Evolutionary conservation across 2,329 filamentous ascomycete species (phyloP).

Genomic region (Ophiocordyceps australis): DNA sequence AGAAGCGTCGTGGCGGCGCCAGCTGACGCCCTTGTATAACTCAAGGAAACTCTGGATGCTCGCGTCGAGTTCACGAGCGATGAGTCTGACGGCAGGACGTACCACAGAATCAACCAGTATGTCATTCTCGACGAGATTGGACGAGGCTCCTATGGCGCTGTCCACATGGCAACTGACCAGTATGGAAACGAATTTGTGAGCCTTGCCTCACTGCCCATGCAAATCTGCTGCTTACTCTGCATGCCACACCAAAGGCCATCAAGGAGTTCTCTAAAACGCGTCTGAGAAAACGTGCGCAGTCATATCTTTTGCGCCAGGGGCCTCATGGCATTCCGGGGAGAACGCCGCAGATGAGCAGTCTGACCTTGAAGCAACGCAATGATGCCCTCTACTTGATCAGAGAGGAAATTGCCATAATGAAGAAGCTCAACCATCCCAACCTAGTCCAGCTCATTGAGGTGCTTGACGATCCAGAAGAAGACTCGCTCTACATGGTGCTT

Average conservation of each 20-base stretch:
- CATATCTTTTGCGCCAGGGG: constrained; percentile 52
- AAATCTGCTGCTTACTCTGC: constrained; percentile 4
- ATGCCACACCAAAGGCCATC: constrained; percentile 44
- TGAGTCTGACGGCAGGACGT: constrained; percentile 60
- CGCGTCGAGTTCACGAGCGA: constrained; percentile 74
- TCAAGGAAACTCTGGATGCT: constrained; percentile 78
- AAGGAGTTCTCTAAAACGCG: constrained; percentile 96
- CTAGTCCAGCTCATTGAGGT: constrained; percentile 90
- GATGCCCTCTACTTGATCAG: constrained; percentile 73
- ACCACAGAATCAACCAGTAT: constrained; percentile 91
- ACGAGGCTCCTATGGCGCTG: constrained; percentile 86
- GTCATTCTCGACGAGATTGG: constrained; percentile 89
- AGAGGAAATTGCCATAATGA: constrained; percentile 97
- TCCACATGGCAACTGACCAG: constrained; percentile 80
- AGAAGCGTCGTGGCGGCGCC: background rate
- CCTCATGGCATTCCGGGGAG: constrained; percentile 16
- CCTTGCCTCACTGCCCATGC: constrained; percentile 1
- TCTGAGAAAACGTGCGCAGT: constrained; percentile 76
- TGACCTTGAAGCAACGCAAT: constrained; percentile 36
- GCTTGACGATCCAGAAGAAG: constrained; percentile 84
- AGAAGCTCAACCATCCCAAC: constrained; percentile 89
- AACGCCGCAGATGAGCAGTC: constrained; percentile 9
- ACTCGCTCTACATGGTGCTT: constrained; percentile 95
- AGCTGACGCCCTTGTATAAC: background rate
- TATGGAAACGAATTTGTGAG: constrained; percentile 85